phyloP scores from a whole-genome alignment of 345 rosid genomes.

The Brassica incana region DNA sequence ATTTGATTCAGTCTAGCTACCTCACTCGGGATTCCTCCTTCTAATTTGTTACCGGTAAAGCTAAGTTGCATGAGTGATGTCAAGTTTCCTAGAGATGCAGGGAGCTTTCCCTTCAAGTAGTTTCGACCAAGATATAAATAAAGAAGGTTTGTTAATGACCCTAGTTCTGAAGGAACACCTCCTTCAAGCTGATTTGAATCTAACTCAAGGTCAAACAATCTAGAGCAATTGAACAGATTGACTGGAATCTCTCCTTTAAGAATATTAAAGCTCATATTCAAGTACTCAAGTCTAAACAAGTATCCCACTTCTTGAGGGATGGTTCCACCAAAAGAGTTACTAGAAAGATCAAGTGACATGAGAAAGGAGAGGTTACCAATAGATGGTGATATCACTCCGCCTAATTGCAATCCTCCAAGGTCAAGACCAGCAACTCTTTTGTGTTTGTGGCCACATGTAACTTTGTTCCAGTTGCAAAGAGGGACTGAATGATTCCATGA shows the following conservation, averaged over 20 bases:
- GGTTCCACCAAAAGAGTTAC: conserved; percentile 14
- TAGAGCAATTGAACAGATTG: not conserved
- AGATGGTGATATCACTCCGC: conserved; percentile 34
- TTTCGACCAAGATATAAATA: not conserved
- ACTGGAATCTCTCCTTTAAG: not conserved
- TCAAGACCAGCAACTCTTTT: conserved; percentile 19
- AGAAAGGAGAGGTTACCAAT: conserved; percentile 29
- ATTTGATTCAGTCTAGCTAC: conserved; percentile 2
- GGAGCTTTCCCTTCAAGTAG: conserved; percentile 11
- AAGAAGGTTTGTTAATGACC: conserved; percentile 10
- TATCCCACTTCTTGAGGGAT: conserved; percentile 23
- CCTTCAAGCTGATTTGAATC: not conserved
- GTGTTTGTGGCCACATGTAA: conserved; percentile 33
- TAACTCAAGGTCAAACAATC: not conserved
- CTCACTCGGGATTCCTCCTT: not conserved
- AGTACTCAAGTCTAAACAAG: conserved; percentile 4
- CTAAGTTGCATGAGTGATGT: not conserved
- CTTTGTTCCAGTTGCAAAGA: conserved; percentile 39
- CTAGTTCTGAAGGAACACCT: conserved; percentile 14
- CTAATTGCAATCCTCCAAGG: conserved; percentile 3
- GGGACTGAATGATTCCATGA: conserved; percentile 42
- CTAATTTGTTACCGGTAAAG: not conserved
- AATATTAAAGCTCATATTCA: not conserved
- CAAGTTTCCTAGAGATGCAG: conserved; percentile 26
- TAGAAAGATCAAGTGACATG: not conserved